Evolutionary conservation across 495 filamentous ascomycete genomes (phyloP), one percentile per base, ranked within the genome.

Genomic region (Trichoderma parareesei): DNA sequence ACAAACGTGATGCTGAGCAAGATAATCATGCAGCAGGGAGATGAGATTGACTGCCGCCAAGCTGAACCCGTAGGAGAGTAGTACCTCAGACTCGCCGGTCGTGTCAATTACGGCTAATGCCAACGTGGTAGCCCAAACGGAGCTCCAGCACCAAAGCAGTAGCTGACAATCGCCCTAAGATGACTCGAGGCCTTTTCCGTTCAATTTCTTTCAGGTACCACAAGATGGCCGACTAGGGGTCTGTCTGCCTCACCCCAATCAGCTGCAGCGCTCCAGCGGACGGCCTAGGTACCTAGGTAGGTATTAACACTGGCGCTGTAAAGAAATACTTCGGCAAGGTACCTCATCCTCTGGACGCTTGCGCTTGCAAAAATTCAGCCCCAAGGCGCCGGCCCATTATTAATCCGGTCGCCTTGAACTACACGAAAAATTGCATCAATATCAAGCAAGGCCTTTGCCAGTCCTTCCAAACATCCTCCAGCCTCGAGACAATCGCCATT

Each of bases 351-450:
- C 27, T 27, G 27, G 27, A 27, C 27, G 27, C 27, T 27, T 27
- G 27, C 27, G 27, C 27, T 27, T 27, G 27, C 27, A 27, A 27
- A 27, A 27, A 27, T 27, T 27, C 27, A 27, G 27, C 53, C 53
- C 53, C 53, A 57, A 57, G 37, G 16, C 40, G 6, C 53, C 53
- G 53, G 53, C 53, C 11, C 53, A 57, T 57, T 6, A 14, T 57
- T 57, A 57, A 35, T 57, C 53, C 53, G 53, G 53, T 37, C 53
- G 33, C 20, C 53, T 35, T 57, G 53, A 57, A 57, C 53, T 57
- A 57, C 53, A 57, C 53, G 53, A 57, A 57, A 57, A 57, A 57
- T 57, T 57, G 53, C 53, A 35, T 57, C 8, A 57, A 57, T 57
- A 57, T 57, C 53, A 57, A 10, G 20, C 53, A 57, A 10, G 20